Evolutionary conservation across 2,329 filamentous ascomycete species (phyloP).

Genomic region (Xenosphaeropsis pyriputrescens): DNA sequence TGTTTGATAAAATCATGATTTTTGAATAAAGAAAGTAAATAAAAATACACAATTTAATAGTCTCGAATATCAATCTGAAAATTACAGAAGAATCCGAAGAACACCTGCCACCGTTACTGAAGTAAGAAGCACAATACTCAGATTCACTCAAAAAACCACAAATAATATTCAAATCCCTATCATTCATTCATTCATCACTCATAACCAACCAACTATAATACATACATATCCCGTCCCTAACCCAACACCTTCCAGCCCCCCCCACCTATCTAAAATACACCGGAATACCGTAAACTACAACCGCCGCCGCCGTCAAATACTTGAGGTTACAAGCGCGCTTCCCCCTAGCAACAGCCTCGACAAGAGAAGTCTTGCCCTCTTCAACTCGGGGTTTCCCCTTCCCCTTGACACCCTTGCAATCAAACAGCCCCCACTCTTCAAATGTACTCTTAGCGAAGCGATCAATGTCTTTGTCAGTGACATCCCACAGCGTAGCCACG

Average conservation of each 20-base stretch:
- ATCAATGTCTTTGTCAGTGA: constrained; percentile 95
- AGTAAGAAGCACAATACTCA: too few relatives aligned
- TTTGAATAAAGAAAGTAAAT: too few relatives aligned
- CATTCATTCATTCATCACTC: neutral
- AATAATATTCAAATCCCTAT: too few relatives aligned
- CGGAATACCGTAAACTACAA: constrained; percentile 89
- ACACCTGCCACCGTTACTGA: too few relatives aligned
- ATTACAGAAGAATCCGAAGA: too few relatives aligned
- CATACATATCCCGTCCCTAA: neutral
- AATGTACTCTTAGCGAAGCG: constrained; percentile 69
- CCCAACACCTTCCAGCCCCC: neutral
- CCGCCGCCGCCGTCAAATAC: constrained; percentile 87
- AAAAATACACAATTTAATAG: too few relatives aligned
- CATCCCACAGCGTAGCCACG: constrained; percentile 91
- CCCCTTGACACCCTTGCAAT: constrained; percentile 14
- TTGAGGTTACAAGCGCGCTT: constrained; percentile 70
- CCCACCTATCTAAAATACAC: constrained; percentile 48
- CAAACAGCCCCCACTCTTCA: constrained; percentile 68
- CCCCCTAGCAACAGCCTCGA: constrained; percentile 67
- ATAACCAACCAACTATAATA: neutral
- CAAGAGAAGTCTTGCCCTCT: constrained; percentile 38
- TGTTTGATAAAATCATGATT: too few relatives aligned
- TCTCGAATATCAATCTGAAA: too few relatives aligned
- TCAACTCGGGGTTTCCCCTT: constrained; percentile 14
- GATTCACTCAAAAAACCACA: too few relatives aligned